Conservation (phyloP, 2,329 filamentous ascomycete species). For the Colletotrichum godetiae region DNA sequence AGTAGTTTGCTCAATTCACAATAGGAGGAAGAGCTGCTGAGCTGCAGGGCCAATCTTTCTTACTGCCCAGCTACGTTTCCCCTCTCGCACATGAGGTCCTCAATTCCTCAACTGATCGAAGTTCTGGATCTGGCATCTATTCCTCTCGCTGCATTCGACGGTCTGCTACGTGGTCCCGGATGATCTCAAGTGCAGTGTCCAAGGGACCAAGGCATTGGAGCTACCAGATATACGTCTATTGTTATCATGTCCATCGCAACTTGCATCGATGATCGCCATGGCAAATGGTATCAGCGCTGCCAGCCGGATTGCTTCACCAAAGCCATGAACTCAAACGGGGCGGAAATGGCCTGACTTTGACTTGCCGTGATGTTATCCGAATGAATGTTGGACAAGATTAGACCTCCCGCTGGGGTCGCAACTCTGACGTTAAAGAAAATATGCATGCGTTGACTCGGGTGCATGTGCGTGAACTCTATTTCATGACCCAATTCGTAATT, state of each 20-base stretch:
- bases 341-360: not conserved
- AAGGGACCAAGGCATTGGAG: no score
- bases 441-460: not conserved
- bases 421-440: not conserved
- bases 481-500: not conserved
- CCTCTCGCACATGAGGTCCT: no score
- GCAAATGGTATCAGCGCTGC: not conserved
- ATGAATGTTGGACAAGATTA: slow-evolving; percentile 1
- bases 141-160: no score
- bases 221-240: not conserved
- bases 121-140: no score
- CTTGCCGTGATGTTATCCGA: slow-evolving; percentile 10
- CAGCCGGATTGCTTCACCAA: not conserved
- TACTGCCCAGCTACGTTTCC: no score
- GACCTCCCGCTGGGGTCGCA: not conserved
- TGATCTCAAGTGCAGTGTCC: no score
- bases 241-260: not conserved
- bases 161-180: no score
- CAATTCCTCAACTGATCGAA: no score
- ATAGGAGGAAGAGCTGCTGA: no score
- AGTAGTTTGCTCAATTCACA: no score
- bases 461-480: not conserved
- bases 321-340: no score
- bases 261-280: not conserved
- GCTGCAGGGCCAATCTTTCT: no score